Percentiles rank a stretch among this genome's conserved stretches.
phyloP scores from a whole-genome alignment of 2,329 filamentous ascomycete species.

The Fusarium sp. region DNA sequence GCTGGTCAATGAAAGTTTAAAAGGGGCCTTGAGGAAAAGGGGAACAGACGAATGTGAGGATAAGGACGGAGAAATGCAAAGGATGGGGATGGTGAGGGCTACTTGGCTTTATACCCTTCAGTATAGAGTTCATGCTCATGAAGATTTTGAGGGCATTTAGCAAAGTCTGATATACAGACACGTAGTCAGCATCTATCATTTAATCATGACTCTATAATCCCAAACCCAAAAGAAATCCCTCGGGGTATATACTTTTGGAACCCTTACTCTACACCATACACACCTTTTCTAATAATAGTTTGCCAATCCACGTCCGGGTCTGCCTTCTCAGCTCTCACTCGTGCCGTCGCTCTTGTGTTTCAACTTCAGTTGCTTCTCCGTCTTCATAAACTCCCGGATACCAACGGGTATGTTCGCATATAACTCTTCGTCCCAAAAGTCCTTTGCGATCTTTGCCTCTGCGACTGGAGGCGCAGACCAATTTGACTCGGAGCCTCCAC shows the following conservation, averaged over 20 bases:
- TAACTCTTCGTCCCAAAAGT: constrained; percentile 74
- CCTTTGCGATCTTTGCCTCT: constrained; percentile 60
- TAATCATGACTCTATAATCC: constrained; percentile 40
- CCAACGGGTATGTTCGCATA: constrained; percentile 89
- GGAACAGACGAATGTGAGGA: no score
- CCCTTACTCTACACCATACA: background rate
- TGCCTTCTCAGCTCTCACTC: constrained; percentile 53
- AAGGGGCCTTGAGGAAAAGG: no score
- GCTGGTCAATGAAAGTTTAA: no score
- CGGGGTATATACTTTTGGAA: constrained; percentile 39
- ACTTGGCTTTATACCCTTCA: background rate
- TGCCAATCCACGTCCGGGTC: background rate
- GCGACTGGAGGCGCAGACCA: constrained; percentile 62
- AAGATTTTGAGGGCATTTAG: background rate
- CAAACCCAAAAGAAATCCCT: constrained; percentile 20
- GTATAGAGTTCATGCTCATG: background rate
- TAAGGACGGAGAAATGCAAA: background rate
- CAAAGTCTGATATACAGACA: background rate
- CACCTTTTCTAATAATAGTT: constrained; percentile 3
- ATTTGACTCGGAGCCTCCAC: constrained; percentile 78
- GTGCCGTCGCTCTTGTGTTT: constrained; percentile 73
- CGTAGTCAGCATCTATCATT: constrained; percentile 33
- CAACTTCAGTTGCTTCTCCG: constrained; percentile 89
- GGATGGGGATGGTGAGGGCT: background rate
- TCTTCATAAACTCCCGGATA: constrained; percentile 97